A percentile compares a stretch with the other conserved stretches of the same genome.
Evolutionary conservation across 495 filamentous ascomycete genomes (phyloP).

Genomic region (Neurospora sp.): DNA sequence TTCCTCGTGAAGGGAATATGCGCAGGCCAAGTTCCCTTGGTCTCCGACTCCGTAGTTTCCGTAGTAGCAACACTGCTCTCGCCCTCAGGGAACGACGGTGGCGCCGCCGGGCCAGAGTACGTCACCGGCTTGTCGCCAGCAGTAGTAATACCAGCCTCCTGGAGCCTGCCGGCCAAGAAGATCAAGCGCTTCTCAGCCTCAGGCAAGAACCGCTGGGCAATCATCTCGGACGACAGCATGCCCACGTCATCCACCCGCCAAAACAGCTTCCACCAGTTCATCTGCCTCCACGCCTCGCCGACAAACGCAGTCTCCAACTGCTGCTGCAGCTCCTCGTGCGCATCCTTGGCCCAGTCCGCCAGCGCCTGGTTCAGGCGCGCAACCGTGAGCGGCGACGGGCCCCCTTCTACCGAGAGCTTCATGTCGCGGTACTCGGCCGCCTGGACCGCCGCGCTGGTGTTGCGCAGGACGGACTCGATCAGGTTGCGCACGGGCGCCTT

Average conservation of each 20-base stretch:
- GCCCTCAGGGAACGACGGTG: background rate
- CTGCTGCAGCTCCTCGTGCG: conserved; percentile 72
- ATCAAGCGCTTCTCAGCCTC: conserved; percentile 64
- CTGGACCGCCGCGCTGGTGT: conserved; percentile 43
- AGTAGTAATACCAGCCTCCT: conserved; percentile 40
- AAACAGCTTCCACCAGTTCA: conserved; percentile 91
- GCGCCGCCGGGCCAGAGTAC: conserved; percentile 11
- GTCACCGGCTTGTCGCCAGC: conserved; percentile 1
- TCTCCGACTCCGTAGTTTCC: background rate
- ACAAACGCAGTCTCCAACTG: conserved; percentile 65
- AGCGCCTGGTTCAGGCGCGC: conserved; percentile 47
- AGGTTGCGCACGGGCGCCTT: conserved; percentile 55
- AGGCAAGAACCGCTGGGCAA: conserved; percentile 62
- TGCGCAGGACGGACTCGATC: conserved; percentile 53
- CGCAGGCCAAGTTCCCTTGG: conserved; percentile 24
- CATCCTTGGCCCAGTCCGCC: conserved; percentile 61
- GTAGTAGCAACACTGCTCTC: background rate
- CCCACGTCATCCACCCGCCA: conserved; percentile 89
- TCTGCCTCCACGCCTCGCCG: conserved; percentile 56
- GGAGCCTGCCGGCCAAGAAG: conserved; percentile 70
- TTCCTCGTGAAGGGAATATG: conserved; percentile 49
- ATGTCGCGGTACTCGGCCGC: conserved; percentile 36
- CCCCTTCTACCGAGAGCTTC: background rate
- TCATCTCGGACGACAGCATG: conserved; percentile 66
- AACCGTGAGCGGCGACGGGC: conserved; percentile 31